phyloP scores from a whole-genome alignment of 306 rosid species.

The Arachis stenosperma region DNA sequence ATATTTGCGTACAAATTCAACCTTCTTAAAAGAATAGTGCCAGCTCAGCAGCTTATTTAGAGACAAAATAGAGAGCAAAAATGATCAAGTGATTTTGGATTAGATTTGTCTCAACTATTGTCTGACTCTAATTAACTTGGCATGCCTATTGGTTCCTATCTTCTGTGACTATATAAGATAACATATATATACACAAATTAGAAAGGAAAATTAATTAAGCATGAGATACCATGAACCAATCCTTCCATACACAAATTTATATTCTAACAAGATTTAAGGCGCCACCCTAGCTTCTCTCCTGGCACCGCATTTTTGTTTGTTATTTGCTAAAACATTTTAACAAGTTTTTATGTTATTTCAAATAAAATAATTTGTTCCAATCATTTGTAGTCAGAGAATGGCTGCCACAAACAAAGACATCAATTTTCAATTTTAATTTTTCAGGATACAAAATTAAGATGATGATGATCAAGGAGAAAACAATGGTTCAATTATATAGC shows the following conservation, averaged over 20 bases:
- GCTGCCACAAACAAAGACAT: slow-evolving; percentile 43
- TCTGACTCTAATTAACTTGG: slow-evolving; percentile 50
- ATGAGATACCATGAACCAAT: slow-evolving; percentile 1
- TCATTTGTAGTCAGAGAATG: slow-evolving; percentile 52
- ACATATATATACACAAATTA: not conserved
- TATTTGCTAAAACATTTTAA: slow-evolving; percentile 21
- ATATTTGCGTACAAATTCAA: slow-evolving; percentile 18
- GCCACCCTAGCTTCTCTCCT: slow-evolving; percentile 32
- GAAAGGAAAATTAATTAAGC: not conserved
- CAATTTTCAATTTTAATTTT: slow-evolving; percentile 38
- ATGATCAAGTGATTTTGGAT: slow-evolving; percentile 52
- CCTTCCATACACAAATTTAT: slow-evolving; percentile 9
- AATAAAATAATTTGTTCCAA: slow-evolving; percentile 43
- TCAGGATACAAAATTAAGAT: slow-evolving; percentile 25
- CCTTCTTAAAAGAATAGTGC: slow-evolving; percentile 33
- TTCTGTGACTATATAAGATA: not conserved
- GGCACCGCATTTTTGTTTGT: slow-evolving; percentile 45
- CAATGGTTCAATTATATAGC: slow-evolving; percentile 48
- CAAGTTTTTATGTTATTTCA: slow-evolving; percentile 6
- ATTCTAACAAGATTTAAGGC: slow-evolving; percentile 29
- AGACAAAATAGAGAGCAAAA: slow-evolving; percentile 47
- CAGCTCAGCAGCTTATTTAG: slow-evolving; percentile 49
- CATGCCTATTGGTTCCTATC: slow-evolving; percentile 29
- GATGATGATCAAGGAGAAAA: not conserved
- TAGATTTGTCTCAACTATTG: slow-evolving; percentile 63